Evolutionary conservation across 805 yeast genomes (phyloP).

Genomic region (Lachancea sp.): DNA sequence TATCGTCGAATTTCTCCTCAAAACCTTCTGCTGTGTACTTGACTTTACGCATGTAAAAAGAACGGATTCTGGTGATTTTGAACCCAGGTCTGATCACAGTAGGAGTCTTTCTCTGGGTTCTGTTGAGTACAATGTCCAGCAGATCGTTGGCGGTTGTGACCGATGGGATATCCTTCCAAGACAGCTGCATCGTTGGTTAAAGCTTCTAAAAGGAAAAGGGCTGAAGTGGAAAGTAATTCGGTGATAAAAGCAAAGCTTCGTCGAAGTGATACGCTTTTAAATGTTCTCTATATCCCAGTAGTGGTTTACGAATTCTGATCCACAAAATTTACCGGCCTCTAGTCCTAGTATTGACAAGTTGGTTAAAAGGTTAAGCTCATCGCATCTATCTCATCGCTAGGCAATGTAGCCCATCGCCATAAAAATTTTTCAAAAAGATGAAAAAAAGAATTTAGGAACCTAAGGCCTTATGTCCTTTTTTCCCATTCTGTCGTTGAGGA

Average conservation of each 20-base stretch:
- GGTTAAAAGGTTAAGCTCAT: slow-evolving; percentile 4
- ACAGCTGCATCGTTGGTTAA: slow-evolving; percentile 83
- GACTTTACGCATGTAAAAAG: slow-evolving; percentile 97
- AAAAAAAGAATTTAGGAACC: no score
- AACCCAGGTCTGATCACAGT: slow-evolving; percentile 98
- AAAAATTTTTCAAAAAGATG: slow-evolving; percentile 4
- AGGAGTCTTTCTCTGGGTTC: slow-evolving; percentile 98
- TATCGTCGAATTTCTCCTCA: slow-evolving; percentile 81
- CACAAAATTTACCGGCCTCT: no score
- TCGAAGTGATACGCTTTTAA: no score
- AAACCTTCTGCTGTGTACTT: slow-evolving; percentile 95
- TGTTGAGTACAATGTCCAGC: slow-evolving; percentile 91
- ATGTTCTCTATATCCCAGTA: no score
- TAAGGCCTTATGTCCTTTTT: neutral
- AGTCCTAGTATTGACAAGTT: no score
- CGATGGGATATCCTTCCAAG: slow-evolving; percentile 97
- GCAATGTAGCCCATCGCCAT: neutral
- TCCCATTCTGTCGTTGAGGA: neutral
- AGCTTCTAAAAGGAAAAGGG: neutral
- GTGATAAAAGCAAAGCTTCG: no score
- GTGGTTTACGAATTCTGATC: no score
- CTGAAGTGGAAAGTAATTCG: neutral
- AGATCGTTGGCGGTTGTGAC: slow-evolving; percentile 89
- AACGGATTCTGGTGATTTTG: slow-evolving; percentile 90
- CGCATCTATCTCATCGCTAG: slow-evolving; percentile 8